Conservation (phyloP, 1,284 basidiomycete genomes). For the Mycena citricolor region DNA sequence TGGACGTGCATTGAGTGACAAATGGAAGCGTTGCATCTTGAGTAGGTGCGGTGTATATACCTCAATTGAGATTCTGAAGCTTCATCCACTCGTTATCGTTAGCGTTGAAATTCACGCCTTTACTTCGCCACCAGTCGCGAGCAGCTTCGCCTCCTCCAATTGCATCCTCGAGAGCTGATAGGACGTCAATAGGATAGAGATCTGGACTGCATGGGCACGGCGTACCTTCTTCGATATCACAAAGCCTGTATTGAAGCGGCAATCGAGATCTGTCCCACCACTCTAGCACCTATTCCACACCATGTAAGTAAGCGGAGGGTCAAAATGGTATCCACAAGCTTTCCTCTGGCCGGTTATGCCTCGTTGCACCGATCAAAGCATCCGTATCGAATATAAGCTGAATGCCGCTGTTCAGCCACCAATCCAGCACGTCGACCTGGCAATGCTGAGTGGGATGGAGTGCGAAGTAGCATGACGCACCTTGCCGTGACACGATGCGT, state of each 20-base stretch:
- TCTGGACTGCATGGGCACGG: not conserved
- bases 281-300: conserved; percentile 50
- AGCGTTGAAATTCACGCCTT: conserved; percentile 79
- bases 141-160: conserved; percentile 72
- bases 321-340: not conserved
- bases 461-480: conserved; percentile 40
- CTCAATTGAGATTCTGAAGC: conserved; percentile 65
- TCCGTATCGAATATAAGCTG: conserved; percentile 79
- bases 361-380: conserved; percentile 72
- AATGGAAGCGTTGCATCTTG: not conserved
- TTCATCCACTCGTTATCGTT: conserved; percentile 84
- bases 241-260: conserved; percentile 78
- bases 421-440: conserved; percentile 76
- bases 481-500: conserved; percentile 69
- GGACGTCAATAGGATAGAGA: not conserved
- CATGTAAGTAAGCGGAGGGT: not conserved
- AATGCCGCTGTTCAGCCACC: conserved; percentile 78
- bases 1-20: conserved; percentile 9
- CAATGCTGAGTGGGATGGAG: conserved; percentile 40
- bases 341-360: conserved; percentile 74
- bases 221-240: conserved; percentile 71
- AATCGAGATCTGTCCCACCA: conserved; percentile 83
- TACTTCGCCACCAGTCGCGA: conserved; percentile 73
- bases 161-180: conserved; percentile 72
- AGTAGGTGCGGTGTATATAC: not conserved